Base-by-base conservation (phyloP, 305 asterid genomes). In the Solanum hybrid region DNA sequence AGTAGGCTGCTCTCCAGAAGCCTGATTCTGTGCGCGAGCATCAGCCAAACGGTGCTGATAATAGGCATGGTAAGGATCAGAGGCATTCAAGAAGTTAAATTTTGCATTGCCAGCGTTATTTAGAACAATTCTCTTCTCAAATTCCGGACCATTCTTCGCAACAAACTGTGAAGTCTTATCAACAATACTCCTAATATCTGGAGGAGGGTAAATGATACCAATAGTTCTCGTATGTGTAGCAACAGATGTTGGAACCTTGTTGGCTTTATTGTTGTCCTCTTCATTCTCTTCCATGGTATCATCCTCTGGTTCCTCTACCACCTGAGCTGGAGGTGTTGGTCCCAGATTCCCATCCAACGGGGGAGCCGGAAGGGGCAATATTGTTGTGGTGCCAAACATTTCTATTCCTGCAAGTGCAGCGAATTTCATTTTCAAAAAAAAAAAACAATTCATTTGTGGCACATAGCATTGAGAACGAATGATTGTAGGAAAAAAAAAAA, bases 11-110 rank as follows among this genome's bases (percentile, higher is more conserved):
- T 92, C 94, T 86, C 88, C 57, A 88, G 99, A 92, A 89, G 92
- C 91, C 85, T 89, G 95, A 92, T 92, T 96, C 91, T 96, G 98
- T 1, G 96, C 92, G 27, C 98, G 95, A 81, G 95, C 96, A 91
- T 96, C 98, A 13, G 97, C 89, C 51, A 97, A 92, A 26, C 98
- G 98, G 79, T 95, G 98, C 94, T 95, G 98, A 91, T 96, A 97
- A 89, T 97, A 97, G n/a, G 98, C 97, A 90, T 97, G 96, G 91
- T 97, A 97, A 68, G 99, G 98, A 94, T 97, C 98, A 26, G 96
- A 92, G 39, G 93, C 87, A 61, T 94, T 96, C 91, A 97, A 91
- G 85, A 97, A 97, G 89, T 96, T 95, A 90, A 97, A 97, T 75
- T 95, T 97, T 2, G 96, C 95, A 90, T 97, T 97, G n/a, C 98